These are phyloP conservation scores for Circinella umbellata DNA, from an alignment of 371 early-diverging fungal genomes.

Conservation along the genomic window DNA sequence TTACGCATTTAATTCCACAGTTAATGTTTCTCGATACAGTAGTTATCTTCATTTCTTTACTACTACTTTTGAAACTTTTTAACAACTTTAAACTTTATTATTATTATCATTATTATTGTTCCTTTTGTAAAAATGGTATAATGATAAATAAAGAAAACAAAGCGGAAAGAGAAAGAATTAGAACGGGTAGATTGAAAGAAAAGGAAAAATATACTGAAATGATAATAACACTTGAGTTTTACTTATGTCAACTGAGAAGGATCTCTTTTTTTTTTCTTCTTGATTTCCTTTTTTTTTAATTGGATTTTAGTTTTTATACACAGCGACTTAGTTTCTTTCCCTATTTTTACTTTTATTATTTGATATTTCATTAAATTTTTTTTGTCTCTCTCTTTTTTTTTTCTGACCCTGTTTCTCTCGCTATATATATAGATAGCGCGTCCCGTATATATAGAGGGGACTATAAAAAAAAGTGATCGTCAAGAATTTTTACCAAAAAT, in stretches of 20 bases:
- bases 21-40: conserved; percentile 3
- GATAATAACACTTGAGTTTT: not conserved
- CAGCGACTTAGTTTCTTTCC: no score
- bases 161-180: no score
- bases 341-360: no score
- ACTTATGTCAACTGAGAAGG: not conserved
- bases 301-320: not conserved
- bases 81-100: conserved; percentile 5
- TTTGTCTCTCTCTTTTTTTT: not conserved
- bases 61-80: not conserved
- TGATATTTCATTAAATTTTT: no score
- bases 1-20: not conserved
- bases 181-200: not conserved
- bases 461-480: conserved; percentile 13
- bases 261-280: not conserved
- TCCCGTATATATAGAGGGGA: conserved; percentile 6
- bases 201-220: not conserved
- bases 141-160: no score
- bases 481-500: conserved; percentile 21
- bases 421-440: not conserved
- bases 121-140: no score
- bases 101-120: not conserved
- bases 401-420: conserved; percentile 7
- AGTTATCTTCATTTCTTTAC: not conserved
- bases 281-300: conserved; percentile 6